A percentile compares a stretch with the other conserved stretches of the same genome.
Evolutionary conservation across 768 basidiomycete genomes (phyloP).

Genomic region (Tremella fuciformis): DNA sequence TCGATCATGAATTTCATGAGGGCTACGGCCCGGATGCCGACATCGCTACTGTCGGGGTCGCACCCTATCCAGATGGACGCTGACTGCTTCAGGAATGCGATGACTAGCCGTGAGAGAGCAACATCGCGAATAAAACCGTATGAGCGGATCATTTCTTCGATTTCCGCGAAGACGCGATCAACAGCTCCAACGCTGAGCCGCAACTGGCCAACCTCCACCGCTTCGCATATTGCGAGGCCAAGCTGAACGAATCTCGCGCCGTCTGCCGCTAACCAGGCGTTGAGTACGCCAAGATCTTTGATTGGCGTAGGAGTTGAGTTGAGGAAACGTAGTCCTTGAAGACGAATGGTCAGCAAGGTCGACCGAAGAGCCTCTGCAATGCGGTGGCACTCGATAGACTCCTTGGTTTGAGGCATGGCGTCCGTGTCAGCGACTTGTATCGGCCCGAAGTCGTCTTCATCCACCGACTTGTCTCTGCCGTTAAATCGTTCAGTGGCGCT

Average conservation of each 20-base stretch:
- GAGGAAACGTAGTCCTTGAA: conserved; percentile 20
- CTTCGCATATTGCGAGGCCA: conserved; percentile 60
- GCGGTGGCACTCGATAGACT: conserved; percentile 31
- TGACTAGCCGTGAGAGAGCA: conserved; percentile 58
- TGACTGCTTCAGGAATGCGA: conserved; percentile 67
- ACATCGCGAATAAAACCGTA: conserved; percentile 63
- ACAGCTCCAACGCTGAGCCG: conserved; percentile 59
- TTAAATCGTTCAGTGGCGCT: too few relatives aligned
- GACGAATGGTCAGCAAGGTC: conserved; percentile 23
- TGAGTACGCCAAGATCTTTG: conserved; percentile 40
- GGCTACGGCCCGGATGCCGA: conserved; percentile 56
- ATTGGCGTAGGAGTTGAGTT: conserved; percentile 10
- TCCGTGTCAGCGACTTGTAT: conserved; percentile 41
- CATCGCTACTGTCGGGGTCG: conserved; percentile 45
- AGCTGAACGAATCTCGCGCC: conserved; percentile 59
- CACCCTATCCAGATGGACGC: conserved; percentile 60
- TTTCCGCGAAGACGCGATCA: conserved; percentile 58
- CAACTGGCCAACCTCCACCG: conserved; percentile 61
- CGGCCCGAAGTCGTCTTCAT: conserved; percentile 48
- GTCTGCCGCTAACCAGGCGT: conserved; percentile 53
- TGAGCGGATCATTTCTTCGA: conserved; percentile 58
- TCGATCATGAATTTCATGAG: conserved; percentile 60
- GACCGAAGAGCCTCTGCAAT: conserved; percentile 15
- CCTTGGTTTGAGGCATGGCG: conserved; percentile 37
- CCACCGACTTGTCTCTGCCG: conserved; percentile 24